Evolutionary conservation across 75 land plant species (phyloP), one percentile per base, ranked within the genome.

Genomic region (Gnetum montanum): DNA sequence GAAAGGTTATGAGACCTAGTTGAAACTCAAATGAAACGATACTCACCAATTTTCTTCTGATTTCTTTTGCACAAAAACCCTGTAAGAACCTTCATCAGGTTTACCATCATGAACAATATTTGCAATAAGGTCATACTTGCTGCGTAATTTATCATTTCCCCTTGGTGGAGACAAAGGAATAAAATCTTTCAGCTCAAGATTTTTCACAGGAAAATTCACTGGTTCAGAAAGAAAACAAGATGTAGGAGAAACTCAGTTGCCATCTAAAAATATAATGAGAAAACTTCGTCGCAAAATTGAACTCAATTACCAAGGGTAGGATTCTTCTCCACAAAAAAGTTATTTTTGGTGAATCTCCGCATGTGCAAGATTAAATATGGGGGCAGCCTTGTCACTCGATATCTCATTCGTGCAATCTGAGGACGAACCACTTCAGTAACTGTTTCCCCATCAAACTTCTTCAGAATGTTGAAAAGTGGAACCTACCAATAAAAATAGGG

Each of bases 61-160:
- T 58, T 86, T 90, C 28, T 96, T 56, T 68, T 95, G 99, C 23
- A 95, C 99, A 83, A 90, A 90, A 3, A 83, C 99, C 57, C 96
- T 72, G 46, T 90, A 95, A 26, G 64, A 83, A 25, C 99, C 99
- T 72, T 83, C 99, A 20, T 82, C 85, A 46, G 99, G 99, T 48
- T 95, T 95, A 18, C 99, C 99, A 81, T 95, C 99, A 68, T 95
- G 99, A 33, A 95, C 99, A 35, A 86, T 81, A 64, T 95, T 95
- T 25, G 92, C 99, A 68, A 95, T 95, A 16, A 95, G 67, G 58
- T 95, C 99, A 70, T 86, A 95, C 72, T 95, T 95, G 11, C 96
- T 80, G 6, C 81, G 69, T 46, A 79, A 35, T 60, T 74, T 95
- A 44, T 83, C 72, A 52, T 71, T 79, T 25, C 55, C 76, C 29